phyloP scores from a whole-genome alignment of 2,329 filamentous ascomycete species.

The Fonsecaea pedrosoi region DNA sequence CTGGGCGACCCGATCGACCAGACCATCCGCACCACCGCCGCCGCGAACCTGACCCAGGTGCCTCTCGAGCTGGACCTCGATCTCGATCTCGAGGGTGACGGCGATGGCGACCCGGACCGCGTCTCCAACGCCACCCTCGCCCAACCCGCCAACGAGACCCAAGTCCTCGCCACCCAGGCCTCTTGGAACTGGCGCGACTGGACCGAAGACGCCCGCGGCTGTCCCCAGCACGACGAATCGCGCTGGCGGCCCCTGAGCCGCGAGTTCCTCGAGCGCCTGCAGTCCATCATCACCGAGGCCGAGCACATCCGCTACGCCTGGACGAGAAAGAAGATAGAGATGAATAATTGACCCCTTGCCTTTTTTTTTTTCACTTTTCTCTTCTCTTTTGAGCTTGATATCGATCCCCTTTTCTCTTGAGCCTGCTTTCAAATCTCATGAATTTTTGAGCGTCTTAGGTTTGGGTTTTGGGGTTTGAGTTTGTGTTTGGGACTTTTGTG shows the following conservation, averaged over 20 bases:
- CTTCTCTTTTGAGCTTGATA: neutral
- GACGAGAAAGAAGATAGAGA: slow-evolving; percentile 7
- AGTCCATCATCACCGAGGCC: neutral
- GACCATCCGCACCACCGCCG: neutral
- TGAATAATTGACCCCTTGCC: neutral
- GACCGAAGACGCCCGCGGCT: slow-evolving; percentile 4
- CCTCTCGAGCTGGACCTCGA: neutral
- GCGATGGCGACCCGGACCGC: too few relatives aligned
- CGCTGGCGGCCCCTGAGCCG: slow-evolving; percentile 8
- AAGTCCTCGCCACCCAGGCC: slow-evolving; percentile 3
- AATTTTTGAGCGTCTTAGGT: too few relatives aligned
- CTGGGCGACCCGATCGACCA: slow-evolving; percentile 4
- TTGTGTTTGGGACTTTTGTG: too few relatives aligned
- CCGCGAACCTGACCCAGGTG: neutral
- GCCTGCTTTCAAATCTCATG: too few relatives aligned
- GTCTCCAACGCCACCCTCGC: slow-evolving; percentile 1
- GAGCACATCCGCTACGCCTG: slow-evolving; percentile 1
- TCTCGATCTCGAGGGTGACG: too few relatives aligned
- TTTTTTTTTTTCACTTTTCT: neutral
- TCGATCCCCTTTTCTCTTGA: neutral
- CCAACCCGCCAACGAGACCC: neutral
- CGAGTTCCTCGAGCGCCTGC: neutral
- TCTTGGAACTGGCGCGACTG: slow-evolving; percentile 9
- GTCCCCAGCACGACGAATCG: slow-evolving; percentile 4
- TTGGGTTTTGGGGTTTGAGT: too few relatives aligned